Conservation (phyloP, 768 basidiomycete species). For the Artomyces pyxidatus region DNA sequence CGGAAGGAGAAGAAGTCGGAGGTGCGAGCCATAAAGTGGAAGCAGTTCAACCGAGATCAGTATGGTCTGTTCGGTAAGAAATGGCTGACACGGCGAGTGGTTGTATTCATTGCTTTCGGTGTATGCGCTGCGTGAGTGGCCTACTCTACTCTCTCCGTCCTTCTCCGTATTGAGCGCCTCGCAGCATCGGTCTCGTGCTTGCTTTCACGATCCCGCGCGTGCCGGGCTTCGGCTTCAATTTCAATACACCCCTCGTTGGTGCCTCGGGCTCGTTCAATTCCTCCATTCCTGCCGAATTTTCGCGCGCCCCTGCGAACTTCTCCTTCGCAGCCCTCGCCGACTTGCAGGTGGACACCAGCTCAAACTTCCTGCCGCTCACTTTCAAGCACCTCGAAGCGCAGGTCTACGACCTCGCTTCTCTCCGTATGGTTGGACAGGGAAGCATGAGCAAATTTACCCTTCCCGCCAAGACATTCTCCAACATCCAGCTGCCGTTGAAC, state of each 20-base stretch:
- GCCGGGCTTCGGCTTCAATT: conserved; percentile 60
- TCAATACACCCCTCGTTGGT: conserved; percentile 43
- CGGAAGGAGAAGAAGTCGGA: conserved; percentile 55
- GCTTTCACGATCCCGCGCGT: conserved; percentile 81
- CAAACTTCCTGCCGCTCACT: conserved; percentile 70
- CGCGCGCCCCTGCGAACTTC: conserved; percentile 79
- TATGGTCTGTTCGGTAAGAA: conserved; percentile 74
- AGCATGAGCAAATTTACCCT: conserved; percentile 49
- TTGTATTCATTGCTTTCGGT: conserved; percentile 64
- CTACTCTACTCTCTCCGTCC: not conserved
- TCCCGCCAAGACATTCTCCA: conserved; percentile 57
- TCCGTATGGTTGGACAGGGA: conserved; percentile 59
- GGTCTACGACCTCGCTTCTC: conserved; percentile 63
- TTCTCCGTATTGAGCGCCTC: not conserved
- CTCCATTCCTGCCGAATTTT: conserved; percentile 56
- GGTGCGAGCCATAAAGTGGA: conserved; percentile 51
- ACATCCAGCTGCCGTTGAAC: conserved; percentile 67
- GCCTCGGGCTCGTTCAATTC: conserved; percentile 52
- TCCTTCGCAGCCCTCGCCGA: conserved; percentile 74
- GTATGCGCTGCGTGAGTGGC: conserved; percentile 45
- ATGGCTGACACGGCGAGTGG: conserved; percentile 56
- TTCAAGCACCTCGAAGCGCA: conserved; percentile 60
- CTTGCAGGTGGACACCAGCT: conserved; percentile 66
- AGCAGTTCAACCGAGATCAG: conserved; percentile 71
- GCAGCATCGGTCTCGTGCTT: conserved; percentile 58